Conservation (phyloP, 2,329 filamentous ascomycete genomes). For the Penicillium janthinellum region DNA sequence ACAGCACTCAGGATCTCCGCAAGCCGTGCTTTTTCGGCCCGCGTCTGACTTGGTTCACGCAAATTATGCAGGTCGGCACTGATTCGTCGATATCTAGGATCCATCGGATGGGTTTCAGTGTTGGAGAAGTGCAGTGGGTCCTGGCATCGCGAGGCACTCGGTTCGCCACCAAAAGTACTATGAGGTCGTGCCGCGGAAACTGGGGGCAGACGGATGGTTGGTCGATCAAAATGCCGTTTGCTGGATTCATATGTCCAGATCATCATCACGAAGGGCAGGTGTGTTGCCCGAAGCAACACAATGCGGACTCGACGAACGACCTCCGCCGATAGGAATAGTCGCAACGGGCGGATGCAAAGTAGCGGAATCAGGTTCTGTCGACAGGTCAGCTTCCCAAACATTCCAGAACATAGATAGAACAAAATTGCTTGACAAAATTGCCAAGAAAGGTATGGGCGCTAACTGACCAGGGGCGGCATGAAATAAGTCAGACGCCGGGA, state of each 20-base stretch:
- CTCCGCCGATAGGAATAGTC: constrained; percentile 58
- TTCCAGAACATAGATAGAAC: constrained; percentile 16
- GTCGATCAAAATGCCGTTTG: constrained; percentile 23
- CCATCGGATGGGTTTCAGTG: constrained; percentile 25
- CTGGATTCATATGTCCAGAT: constrained; percentile 59
- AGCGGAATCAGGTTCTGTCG: constrained; percentile 61
- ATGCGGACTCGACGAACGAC: constrained; percentile 59
- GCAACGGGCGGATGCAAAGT: constrained; percentile 57
- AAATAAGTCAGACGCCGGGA: constrained; percentile 51
- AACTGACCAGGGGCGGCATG: constrained; percentile 49
- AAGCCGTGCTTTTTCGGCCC: constrained; percentile 29
- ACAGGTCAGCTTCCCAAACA: constrained; percentile 6
- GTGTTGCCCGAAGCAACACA: constrained; percentile 60
- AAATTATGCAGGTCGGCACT: constrained; percentile 28
- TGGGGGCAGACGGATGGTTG: constrained; percentile 24
- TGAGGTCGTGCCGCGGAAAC: constrained; percentile 23
- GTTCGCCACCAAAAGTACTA: constrained; percentile 25
- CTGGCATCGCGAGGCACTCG: constrained; percentile 28
- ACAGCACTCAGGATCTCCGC: constrained; percentile 39
- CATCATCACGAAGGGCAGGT: constrained; percentile 58
- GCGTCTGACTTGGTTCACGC: constrained; percentile 26
- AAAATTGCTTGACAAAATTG: neutral
- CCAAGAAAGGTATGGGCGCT: constrained; percentile 6
- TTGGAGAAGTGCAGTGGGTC: constrained; percentile 28
- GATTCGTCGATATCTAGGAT: constrained; percentile 23